Evolutionary conservation across 345 rosid species (phyloP), one percentile per base, ranked within the genome.

Genomic region (Arabidopsis suecica): DNA sequence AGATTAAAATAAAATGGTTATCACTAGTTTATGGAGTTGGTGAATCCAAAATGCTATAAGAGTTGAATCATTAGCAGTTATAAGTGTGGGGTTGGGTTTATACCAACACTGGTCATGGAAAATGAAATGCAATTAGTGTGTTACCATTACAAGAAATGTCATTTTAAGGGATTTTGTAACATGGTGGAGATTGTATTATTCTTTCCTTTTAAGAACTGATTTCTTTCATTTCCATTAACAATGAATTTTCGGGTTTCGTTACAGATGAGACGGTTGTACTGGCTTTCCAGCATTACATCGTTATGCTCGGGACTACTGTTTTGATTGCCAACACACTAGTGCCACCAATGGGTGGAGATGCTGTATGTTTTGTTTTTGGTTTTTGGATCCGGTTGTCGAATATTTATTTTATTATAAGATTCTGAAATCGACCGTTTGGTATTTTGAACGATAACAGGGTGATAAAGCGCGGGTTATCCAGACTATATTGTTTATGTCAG

Each of bases 251-350:
- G 22, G 51, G 56, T 56, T 42, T 51, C 69, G 62, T 82, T 75
- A 69, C 97, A 93, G 99, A 83, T 74, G 87, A 89, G 83, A 80
- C 89, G 5, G 61, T 79, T 73, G 67, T 93, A 10, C 69, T 95
- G 64, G 99, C 96, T 74, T 95, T 95, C 81, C 93, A 95, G 66
- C 99, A 93, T 86, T 93, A 90, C 79, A 84, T 93, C 22, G 96
- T 95, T 79, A 82, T 86, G 91, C 96, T 95, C 25, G 98, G 99
- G 73, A 89, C 97, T 68, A 79, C 86, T 16, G 96, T 95, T 18
- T 72, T 90, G 48, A 80, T 93, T 68, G 84, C 91, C 74, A 86
- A 70, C 78, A 72, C 53, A 57, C 86, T 95, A 42, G 99, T 95
- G 75, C 84, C 90, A 38, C 82, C 2, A 61, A 92, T 92, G 99